These are phyloP conservation scores for Petunia axillaris DNA, from an alignment of 257 asterid species.

Conservation along the genomic window DNA sequence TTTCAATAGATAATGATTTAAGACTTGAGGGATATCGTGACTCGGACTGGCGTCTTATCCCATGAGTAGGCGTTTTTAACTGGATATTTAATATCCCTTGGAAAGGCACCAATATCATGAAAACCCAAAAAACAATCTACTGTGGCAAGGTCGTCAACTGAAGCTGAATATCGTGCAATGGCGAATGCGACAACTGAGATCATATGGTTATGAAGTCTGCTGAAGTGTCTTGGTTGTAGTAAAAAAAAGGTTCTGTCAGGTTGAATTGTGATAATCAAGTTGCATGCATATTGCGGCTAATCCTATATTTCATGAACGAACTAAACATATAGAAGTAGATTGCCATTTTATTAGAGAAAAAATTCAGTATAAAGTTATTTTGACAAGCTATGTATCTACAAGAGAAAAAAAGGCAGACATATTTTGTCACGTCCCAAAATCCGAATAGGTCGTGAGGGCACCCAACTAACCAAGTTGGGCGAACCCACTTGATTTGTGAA, in stretches of 20 bases:
- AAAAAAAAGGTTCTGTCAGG: background rate
- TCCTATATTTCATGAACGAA: too few relatives aligned
- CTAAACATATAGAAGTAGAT: background rate
- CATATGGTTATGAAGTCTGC: background rate
- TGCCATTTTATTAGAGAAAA: background rate
- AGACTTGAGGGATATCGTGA: background rate
- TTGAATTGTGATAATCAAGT: background rate
- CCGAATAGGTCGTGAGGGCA: too few relatives aligned
- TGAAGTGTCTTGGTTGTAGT: background rate
- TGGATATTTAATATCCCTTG: background rate
- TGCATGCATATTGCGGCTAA: background rate
- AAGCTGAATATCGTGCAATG: background rate
- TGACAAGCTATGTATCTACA: too few relatives aligned
- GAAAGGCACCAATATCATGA: background rate
- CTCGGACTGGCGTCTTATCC: background rate
- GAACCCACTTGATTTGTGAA: too few relatives aligned
- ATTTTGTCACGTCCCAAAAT: too few relatives aligned
- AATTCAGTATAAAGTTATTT: too few relatives aligned
- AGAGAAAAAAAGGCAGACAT: too few relatives aligned
- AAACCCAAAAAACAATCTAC: background rate
- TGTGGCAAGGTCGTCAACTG: background rate
- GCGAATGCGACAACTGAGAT: background rate
- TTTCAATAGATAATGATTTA: too few relatives aligned
- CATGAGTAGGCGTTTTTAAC: background rate
- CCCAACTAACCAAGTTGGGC: too few relatives aligned